These are phyloP conservation scores for Lipomyces chichibuensis DNA, from an alignment of 805 yeast species.

Conservation along the genomic window DNA sequence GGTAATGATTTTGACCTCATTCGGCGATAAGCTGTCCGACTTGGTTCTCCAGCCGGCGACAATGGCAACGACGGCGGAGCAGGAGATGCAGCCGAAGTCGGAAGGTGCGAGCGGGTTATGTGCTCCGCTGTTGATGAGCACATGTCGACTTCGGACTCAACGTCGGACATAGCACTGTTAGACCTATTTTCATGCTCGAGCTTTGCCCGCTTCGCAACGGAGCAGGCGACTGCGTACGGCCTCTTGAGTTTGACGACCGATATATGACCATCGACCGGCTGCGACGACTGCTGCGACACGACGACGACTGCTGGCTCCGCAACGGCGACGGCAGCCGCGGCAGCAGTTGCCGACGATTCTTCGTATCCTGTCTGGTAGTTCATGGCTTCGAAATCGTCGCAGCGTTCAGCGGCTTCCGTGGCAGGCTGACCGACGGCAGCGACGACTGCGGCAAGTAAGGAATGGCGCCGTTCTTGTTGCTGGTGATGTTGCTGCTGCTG, in stretches of 20 bases:
- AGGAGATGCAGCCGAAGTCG: constrained; percentile 2
- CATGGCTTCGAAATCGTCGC: constrained; percentile 6
- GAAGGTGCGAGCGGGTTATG: constrained; percentile 7
- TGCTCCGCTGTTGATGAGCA: background rate
- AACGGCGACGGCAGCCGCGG: constrained; percentile 1
- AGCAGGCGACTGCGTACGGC: constrained; percentile 1
- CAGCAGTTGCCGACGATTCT: constrained; percentile 13
- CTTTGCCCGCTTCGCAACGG: constrained; percentile 2
- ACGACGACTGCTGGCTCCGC: constrained; percentile 8
- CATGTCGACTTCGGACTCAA: background rate
- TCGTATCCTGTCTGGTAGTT: constrained; percentile 21
- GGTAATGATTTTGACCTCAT: constrained; percentile 35
- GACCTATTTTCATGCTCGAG: background rate
- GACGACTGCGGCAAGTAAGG: constrained; percentile 15
- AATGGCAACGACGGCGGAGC: constrained; percentile 4
- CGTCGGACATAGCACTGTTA: constrained; percentile 2
- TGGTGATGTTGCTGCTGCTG: constrained; percentile 18
- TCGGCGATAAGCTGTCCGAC: constrained; percentile 29
- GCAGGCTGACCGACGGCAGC: constrained; percentile 22
- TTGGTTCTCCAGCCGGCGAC: constrained; percentile 4
- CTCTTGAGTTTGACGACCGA: constrained; percentile 11
- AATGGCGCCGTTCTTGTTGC: constrained; percentile 22
- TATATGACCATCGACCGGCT: background rate
- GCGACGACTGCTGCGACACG: constrained; percentile 14
- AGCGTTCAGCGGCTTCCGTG: constrained; percentile 8